Evolutionary conservation across 192 early-diverging fungal genomes (phyloP).

Genomic region (Coemansia sp.): DNA sequence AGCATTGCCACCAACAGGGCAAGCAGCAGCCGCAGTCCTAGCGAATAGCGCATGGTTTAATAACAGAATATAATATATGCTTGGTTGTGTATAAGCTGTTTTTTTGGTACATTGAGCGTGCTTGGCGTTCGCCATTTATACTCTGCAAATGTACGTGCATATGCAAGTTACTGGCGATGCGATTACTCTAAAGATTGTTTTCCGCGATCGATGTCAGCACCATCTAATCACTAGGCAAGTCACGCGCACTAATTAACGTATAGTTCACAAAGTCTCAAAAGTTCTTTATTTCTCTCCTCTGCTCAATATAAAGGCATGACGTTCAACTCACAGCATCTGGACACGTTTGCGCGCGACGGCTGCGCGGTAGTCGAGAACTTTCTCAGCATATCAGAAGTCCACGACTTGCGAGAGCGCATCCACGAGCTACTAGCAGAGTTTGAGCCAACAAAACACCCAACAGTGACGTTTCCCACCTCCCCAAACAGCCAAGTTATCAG

Average conservation of each 20-base stretch:
- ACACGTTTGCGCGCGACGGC: conserved; percentile 24
- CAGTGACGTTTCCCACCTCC: conserved; percentile 76
- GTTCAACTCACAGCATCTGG: conserved; percentile 7
- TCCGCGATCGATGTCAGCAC: too few relatives aligned
- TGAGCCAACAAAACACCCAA: conserved; percentile 67
- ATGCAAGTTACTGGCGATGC: too few relatives aligned
- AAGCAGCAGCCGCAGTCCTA: neutral
- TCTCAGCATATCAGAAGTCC: conserved; percentile 13
- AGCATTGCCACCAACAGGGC: neutral
- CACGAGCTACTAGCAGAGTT: conserved; percentile 59
- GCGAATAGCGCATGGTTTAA: neutral
- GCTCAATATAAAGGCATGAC: too few relatives aligned
- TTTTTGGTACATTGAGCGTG: neutral
- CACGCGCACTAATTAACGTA: too few relatives aligned
- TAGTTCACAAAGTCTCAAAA: neutral
- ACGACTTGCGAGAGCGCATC: conserved; percentile 17
- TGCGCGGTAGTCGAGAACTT: conserved; percentile 29
- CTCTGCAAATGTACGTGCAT: too few relatives aligned
- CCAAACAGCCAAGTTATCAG: conserved; percentile 60
- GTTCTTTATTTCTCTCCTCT: neutral
- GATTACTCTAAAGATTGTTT: too few relatives aligned
- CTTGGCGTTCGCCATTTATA: too few relatives aligned
- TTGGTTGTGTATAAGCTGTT: neutral
- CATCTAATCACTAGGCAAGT: too few relatives aligned
- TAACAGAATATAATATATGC: neutral